Base-by-base conservation (phyloP, 805 yeast genomes). In the Ogataea polymorpha region DNA sequence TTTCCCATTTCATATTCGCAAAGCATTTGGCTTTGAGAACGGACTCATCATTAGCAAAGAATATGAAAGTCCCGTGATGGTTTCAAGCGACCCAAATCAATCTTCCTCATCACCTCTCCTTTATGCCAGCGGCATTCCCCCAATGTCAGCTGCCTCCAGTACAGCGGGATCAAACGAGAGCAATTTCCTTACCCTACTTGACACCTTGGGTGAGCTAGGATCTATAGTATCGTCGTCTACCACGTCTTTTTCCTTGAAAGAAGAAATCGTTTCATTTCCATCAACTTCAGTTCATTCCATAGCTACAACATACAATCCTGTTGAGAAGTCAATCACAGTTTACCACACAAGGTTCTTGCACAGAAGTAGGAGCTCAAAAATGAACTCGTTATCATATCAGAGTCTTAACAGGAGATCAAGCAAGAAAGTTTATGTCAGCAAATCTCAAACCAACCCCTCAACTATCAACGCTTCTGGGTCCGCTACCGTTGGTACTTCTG, bases 181-280 rank as follows among this genome's bases (percentile, higher is more conserved):
- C 30, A 62, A 61, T 23, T 83, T 86, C 50, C 67, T 87, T 39
- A 79, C 95, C 0, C 57, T 88, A 44, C 71, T 80, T 1, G 95
- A 86, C 56, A 91, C 96, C 1, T 64, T 83, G 45, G 75, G 78
- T 2, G 93, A 86, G 4, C 71, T 86, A 42, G 88, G 95, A 2
- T 66, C 78, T 4, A 74, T 88, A 4, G 78, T 80, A 1, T 79
- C 91, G 0, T 78, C 88, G 0, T 79, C 89, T 2, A 80, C 84
- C 0, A 75, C 87, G 0, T 74, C 79, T 2, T 75, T 86, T 21
- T 71, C 85, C 0, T 59, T 75, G 2, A 64, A 67, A 35, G 93
- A 85, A 53, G 72, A 70, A 38, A 56, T 85, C 23, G 54, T 82
- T 18, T 61, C 68, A 27, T 82, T 80, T 53, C 89, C 88, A 0